Evolutionary conservation across 371 early-diverging fungal genomes (phyloP).

Genomic region (Mucor irregularis): DNA sequence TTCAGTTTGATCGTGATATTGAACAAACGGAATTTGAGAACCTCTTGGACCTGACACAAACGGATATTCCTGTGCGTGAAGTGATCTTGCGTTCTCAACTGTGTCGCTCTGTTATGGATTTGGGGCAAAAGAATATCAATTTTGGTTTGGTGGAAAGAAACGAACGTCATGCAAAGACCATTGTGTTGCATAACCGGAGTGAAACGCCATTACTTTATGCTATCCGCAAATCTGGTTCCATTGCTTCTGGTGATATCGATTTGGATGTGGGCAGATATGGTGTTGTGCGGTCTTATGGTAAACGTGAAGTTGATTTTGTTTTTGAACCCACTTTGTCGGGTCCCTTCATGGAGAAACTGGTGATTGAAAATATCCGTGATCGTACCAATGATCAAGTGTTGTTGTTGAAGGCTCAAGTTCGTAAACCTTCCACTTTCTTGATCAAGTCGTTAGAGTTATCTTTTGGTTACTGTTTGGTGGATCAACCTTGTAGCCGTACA

Average conservation of each 20-base stretch:
- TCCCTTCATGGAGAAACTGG: slow-evolving; percentile 82
- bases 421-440: slow-evolving; percentile 87
- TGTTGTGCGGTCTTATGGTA: slow-evolving; percentile 89
- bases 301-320: slow-evolving; percentile 89
- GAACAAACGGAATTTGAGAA: slow-evolving; percentile 72
- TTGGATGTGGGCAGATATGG: slow-evolving; percentile 82
- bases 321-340: slow-evolving; percentile 93
- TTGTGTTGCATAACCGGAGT: slow-evolving; percentile 89
- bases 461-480: slow-evolving; percentile 75
- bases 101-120: slow-evolving; percentile 85
- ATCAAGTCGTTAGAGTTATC: slow-evolving; percentile 75
- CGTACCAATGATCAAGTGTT: slow-evolving; percentile 79
- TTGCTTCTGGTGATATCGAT: slow-evolving; percentile 90
- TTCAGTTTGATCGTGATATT: slow-evolving; percentile 71
- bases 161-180: slow-evolving; percentile 84
- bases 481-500: slow-evolving; percentile 44
- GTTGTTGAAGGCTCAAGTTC: slow-evolving; percentile 88
- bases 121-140: slow-evolving; percentile 96
- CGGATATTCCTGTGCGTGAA: slow-evolving; percentile 91
- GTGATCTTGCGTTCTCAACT: slow-evolving; percentile 85
- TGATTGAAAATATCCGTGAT: slow-evolving; percentile 90
- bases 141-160: slow-evolving; percentile 91
- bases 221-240: slow-evolving; percentile 94
- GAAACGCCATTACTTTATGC: slow-evolving; percentile 90
- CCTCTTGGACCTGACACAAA: slow-evolving; percentile 57